Evolutionary conservation across 2,329 filamentous ascomycete genomes (phyloP), one percentile per base, ranked within the genome.

Genomic region (Xylariaceae sp.): DNA sequence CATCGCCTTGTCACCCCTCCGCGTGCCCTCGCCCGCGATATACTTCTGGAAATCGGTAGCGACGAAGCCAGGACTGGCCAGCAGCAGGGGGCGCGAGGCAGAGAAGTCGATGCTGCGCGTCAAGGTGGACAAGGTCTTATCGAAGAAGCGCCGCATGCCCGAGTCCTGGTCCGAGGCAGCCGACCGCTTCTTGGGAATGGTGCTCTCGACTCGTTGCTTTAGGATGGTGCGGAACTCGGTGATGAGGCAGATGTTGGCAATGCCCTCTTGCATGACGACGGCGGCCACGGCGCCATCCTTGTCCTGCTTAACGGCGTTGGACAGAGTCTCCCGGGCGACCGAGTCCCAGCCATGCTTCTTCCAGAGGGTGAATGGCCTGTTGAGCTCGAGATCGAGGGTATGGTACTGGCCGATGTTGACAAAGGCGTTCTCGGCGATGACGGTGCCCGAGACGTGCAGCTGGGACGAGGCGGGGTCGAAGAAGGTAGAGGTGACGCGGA

Each of bases 311-410:
- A 92, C 79, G 0, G 91, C 87, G 68, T 96, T 89, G 53, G 81
- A 78, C 10, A 99, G 79, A 43, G 88, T 86, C 55, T 88, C 85
- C 45, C 87, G 75, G 3, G 92, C 89, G 10, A 99, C 85, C 61
- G 87, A 92, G 71, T 99, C 94, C 94, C 94, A 99, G 40, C 91
- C 86, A 8, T 83, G 75, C 37, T 81, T 80, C 73, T 97, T 97
- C 74, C 91, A 87, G 7, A 99, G 70, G 6, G 88, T 92, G 64
- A 97, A 97, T 47, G 91, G 86, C 40, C 92, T 81, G 65, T 94
- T 85, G 54, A 96, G 77, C 69, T 96, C 92, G 43, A 99, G 80
- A 61, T 96, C 92, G 60, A 84, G 75, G 1, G 80, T 83, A 65
- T 84, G 81, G 63, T 81, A 77, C 56, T 81, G 76, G 48, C 80